Base-by-base conservation (phyloP, 2,329 filamentous ascomycete genomes). In the Hypoxylon sp. region DNA sequence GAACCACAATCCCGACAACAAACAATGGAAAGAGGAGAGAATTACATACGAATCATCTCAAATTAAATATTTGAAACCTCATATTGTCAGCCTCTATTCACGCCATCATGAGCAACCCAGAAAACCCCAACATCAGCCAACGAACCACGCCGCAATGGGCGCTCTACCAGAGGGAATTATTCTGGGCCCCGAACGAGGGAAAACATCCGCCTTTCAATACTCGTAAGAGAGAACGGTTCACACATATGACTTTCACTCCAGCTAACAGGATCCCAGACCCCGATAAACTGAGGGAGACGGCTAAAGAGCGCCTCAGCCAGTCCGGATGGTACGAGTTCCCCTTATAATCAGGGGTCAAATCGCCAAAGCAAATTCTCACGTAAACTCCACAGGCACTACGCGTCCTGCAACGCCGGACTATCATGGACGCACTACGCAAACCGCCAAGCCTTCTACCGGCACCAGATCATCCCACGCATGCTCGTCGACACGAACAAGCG, bases 401-500 rank as follows among this genome's bases (percentile, higher is more conserved):
- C 86, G 28, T 87, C 85, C 11, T 87, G 82, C 65, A 89, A 88
- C 71, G 86, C 86, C 2, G 85, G 86, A 14, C 81, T 83, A 64
- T 87, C 84, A 0, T 81, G 80, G 71, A 84, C 81, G 2, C 82
- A 84, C 67, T 78, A 82, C n/a, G 85, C 85, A 21, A 91, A 90
- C 75, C 83, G 88, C 3, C 84, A 89, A 76, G 86, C 89, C 56
- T 91, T 91, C 80, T 89, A 86, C 78, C 83, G 87, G 1, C 87
- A 90, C 78, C 84, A 86, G 48, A 87, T 91, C 72, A 82, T 91
- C 50, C 87, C 88, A 0, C 83, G 84, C 48, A 87, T 86, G 80
- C 84, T 91, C 0, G 83, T 89, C 45, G 87, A 90, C 76, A 90
- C 86, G 6, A 88, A 87, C 73, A 77, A 77, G 32, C 84, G 87